phyloP scores from a whole-genome alignment of 805 yeast genomes.

The Wickerhamiella allomyrinae region DNA sequence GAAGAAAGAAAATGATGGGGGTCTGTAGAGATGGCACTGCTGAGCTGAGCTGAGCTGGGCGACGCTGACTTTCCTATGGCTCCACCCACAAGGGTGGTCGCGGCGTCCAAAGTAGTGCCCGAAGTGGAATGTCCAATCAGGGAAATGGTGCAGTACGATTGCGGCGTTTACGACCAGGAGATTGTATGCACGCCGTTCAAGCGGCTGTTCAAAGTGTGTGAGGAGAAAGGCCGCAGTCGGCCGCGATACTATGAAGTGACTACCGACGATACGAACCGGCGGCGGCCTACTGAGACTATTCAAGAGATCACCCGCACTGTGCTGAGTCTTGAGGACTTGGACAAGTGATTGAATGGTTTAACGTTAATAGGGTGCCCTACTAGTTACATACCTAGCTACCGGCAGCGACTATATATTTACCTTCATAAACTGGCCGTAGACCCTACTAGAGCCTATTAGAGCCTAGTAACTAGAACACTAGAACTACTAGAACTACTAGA shows the following conservation, averaged over 20 bases:
- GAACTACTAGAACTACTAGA: not conserved
- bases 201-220: constrained; percentile 17
- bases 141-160: constrained; percentile 20
- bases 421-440: too few relatives aligned
- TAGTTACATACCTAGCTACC: too few relatives aligned
- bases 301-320: not conserved
- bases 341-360: too few relatives aligned
- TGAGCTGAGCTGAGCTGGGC: too few relatives aligned
- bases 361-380: not conserved
- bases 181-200: constrained; percentile 20
- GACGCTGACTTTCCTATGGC: not conserved
- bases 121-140: constrained; percentile 15
- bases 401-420: too few relatives aligned
- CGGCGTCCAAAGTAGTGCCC: not conserved
- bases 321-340: not conserved
- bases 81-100: constrained; percentile 1
- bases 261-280: not conserved
- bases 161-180: constrained; percentile 15
- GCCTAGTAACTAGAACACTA: too few relatives aligned
- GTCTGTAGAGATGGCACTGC: too few relatives aligned
- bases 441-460: too few relatives aligned
- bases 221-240: not conserved
- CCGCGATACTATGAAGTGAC: constrained; percentile 1
- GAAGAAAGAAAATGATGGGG: too few relatives aligned
- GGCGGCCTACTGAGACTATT: not conserved